Percentiles rank a stretch among this genome's conserved stretches.
Conservation (phyloP, 345 rosid species). For the Brassica rapa region DNA sequence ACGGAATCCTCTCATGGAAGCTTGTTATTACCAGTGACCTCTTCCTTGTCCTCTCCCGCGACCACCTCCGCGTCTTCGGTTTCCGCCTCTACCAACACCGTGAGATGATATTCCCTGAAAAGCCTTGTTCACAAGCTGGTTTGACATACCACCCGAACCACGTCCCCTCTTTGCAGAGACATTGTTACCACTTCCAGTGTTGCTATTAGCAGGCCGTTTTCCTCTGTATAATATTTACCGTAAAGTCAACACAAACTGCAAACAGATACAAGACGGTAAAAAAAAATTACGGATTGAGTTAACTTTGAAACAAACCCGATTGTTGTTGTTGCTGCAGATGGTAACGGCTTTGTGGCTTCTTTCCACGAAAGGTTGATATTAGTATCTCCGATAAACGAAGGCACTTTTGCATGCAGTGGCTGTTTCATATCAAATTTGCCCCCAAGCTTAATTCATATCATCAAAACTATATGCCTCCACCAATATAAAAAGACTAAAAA, state of each 20-base stretch:
- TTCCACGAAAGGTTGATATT: constrained; percentile 92
- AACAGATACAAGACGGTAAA: constrained; percentile 14
- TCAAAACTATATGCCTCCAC: background rate
- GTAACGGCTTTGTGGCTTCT: constrained; percentile 68
- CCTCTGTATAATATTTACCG: constrained; percentile 47
- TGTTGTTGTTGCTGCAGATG: constrained; percentile 42
- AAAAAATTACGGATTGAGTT: constrained; percentile 1
- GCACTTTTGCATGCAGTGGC: constrained; percentile 87
- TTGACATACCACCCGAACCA: constrained; percentile 36
- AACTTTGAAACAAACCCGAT: constrained; percentile 58
- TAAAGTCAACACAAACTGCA: constrained; percentile 3
- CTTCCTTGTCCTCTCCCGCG: constrained; percentile 75
- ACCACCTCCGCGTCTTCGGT: constrained; percentile 61
- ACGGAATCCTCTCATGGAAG: constrained; percentile 11
- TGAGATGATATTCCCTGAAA: constrained; percentile 73
- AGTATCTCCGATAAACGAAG: constrained; percentile 87
- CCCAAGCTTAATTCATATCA: background rate
- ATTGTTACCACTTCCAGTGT: constrained; percentile 55
- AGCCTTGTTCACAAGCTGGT: constrained; percentile 87
- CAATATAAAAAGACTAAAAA: background rate
- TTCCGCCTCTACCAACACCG: constrained; percentile 59
- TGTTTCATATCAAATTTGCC: constrained; percentile 36
- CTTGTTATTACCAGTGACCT: constrained; percentile 47
- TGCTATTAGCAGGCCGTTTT: constrained; percentile 68
- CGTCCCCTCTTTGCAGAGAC: constrained; percentile 66